Evolutionary conservation across 306 rosid species (phyloP), one percentile per base, ranked within the genome.

Genomic region (Lotus japonicus): DNA sequence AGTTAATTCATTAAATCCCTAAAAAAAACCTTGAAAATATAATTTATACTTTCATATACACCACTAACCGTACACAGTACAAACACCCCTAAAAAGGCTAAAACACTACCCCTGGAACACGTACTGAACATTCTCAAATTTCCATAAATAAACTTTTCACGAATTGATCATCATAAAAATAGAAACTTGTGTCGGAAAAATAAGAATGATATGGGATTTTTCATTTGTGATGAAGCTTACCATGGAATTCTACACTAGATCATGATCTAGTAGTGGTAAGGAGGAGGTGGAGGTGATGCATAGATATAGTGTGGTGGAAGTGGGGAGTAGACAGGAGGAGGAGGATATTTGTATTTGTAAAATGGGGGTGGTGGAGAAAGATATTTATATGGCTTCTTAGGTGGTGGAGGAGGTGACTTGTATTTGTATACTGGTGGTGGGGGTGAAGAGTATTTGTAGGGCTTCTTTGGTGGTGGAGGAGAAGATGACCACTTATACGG

Each of bases 231-330:
- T 42, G 57, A 26, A 68, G 68, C 74, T 79, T 59, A 80, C 92
- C 87, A 26, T 72, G 16, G 16, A 7, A 4, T 1, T 60, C 66
- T 36, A 7, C 0, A 35, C 21, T 46, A 56, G 49, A 5, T 23
- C 45, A 19, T 64, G 68, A 31, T 80, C 84, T 87, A 84, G 75
- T 79, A 69, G 78, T 83, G 84, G 72, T 77, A 66, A 15, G 95
- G 91, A 14, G 90, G 90, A 3, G 31, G 31, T 26, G 90, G 90
- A 23, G 94, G 95, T 33, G 95, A 85, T 5, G 81, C 36, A 23
- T 84, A 87, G 73, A 70, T 2, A 62, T 83, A 83, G 1, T 77
- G 70, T 9, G 80, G 76, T 3, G 81, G 81, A 13, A 4, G 31
- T 26, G 67, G 67, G 3, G 74, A 36, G 9, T 74, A 13, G 4